Evolutionary conservation across 1,139 yeast genomes (phyloP).

Genomic region (Zygosaccharomyces pseudobailii): DNA sequence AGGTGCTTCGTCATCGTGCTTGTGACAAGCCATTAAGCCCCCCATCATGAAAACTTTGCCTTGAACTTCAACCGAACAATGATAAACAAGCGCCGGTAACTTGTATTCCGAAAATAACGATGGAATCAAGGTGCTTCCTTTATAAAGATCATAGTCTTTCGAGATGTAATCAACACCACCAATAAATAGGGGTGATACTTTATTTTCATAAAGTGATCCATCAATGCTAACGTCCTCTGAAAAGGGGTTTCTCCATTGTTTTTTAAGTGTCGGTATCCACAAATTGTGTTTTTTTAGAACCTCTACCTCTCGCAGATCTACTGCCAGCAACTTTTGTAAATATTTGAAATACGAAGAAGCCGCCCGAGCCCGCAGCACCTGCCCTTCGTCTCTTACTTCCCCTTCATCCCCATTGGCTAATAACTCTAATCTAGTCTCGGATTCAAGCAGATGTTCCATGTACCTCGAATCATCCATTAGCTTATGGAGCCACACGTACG

Average conservation of each 20-base stretch:
- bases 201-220: conserved; percentile 12
- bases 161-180: conserved; percentile 23
- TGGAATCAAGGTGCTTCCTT: conserved; percentile 31
- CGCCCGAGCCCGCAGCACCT: conserved; percentile 4
- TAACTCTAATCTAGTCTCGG: conserved; percentile 1
- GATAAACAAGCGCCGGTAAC: conserved; percentile 40
- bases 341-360: conserved; percentile 25
- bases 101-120: conserved; percentile 37
- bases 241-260: conserved; percentile 12
- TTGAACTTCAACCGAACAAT: conserved; percentile 37
- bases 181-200: conserved; percentile 25
- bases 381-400: conserved; percentile 7
- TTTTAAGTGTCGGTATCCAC: conserved; percentile 24
- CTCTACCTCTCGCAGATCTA: conserved; percentile 17
- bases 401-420: conserved; percentile 4
- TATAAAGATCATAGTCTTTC: conserved; percentile 19
- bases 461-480: conserved; percentile 16
- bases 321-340: conserved; percentile 23
- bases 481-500: conserved; percentile 12
- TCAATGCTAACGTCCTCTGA: conserved; percentile 4
- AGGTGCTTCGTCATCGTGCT: conserved; percentile 34
- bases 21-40: conserved; percentile 37
- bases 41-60: conserved; percentile 39
- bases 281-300: conserved; percentile 24
- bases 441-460: conserved; percentile 15